Percentiles rank a stretch among this genome's conserved stretches.
Evolutionary conservation across 1,284 basidiomycete genomes (phyloP).

Genomic region (Austropuccinia psidii): DNA sequence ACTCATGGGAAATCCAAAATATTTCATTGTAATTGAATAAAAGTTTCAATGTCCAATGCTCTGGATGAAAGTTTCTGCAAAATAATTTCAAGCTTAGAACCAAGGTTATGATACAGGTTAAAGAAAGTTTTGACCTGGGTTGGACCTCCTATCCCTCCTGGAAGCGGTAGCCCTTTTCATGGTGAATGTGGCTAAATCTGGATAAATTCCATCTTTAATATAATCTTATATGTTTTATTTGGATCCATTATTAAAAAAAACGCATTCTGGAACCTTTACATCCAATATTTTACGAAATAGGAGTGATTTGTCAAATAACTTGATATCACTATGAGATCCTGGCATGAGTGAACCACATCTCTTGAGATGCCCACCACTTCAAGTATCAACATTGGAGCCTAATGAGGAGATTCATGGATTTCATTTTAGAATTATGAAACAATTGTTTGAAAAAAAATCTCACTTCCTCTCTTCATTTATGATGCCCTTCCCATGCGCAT

Average conservation of each 20-base stretch:
- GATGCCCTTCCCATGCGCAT: neutral
- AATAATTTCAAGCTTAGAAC: too few species aligned
- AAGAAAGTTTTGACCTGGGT: too few species aligned
- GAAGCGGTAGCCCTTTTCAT: too few species aligned
- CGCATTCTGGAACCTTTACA: neutral
- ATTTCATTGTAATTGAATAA: too few species aligned
- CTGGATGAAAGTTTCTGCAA: too few species aligned
- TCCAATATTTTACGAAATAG: neutral
- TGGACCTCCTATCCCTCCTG: too few species aligned
- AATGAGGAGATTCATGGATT: neutral
- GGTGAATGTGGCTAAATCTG: neutral
- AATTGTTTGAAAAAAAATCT: neutral
- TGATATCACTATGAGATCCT: neutral
- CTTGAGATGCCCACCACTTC: neutral
- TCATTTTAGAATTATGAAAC: neutral
- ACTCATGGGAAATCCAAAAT: too few species aligned
- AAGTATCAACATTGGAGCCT: neutral
- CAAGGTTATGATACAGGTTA: too few species aligned
- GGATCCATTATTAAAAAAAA: neutral
- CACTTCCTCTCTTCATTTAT: neutral
- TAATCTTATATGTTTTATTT: neutral
- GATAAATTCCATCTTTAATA: neutral
- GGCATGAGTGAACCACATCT: neutral
- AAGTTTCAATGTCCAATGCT: too few species aligned
- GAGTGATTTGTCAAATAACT: neutral